Base-by-base conservation (phyloP, 805 yeast genomes). In the Suhomyces prunicola region DNA sequence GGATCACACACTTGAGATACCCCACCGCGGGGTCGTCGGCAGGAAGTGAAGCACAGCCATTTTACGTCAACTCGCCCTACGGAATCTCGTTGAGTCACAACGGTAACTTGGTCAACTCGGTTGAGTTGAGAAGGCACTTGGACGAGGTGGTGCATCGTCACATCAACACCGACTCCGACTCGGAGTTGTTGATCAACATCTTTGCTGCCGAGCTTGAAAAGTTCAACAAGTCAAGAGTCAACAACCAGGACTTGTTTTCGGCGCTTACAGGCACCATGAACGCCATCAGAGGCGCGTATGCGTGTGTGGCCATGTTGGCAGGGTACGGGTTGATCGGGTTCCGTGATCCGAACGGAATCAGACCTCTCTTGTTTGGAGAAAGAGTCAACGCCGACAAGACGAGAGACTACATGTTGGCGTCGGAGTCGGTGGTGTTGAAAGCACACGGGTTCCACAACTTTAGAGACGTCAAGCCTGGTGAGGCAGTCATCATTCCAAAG, bases 1-100 rank as follows among this genome's bases (percentile, higher is more conserved):
- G 99, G 56, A 83, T 94, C 60, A 93, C 92, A 31, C 99, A 94
- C 68, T 73, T 94, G 66, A 83, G 99, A 61, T 94, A 94, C 68
- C 99, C 99, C 50, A 94, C 99, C 23, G 98, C 98, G 39, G 99
- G 99, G 17, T 87, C 96, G 4, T 83, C 90, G 60, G 93, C 98
- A 46, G 93, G 91, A 56, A 86, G 96, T 53, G 99, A 94, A 74
- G 99, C 99, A 4, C 99, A 94, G 75, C 99, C 99, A 5, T 94
- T 94, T 67, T 94, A 94, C 66, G 99, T 94, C 58, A 94, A 94
- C 75, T 85, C 97, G 44, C 99, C 99, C 2, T 94, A 91, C 65
- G 99, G 99, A 53, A 87, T 94, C 56, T 82, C 88, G 45, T 68
- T 94, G 67, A 83, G 93, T 51, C 99, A 94, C 71, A 93, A 94